Conservation (phyloP, 331 rosid genomes). For the Phaseolus coccineus region DNA sequence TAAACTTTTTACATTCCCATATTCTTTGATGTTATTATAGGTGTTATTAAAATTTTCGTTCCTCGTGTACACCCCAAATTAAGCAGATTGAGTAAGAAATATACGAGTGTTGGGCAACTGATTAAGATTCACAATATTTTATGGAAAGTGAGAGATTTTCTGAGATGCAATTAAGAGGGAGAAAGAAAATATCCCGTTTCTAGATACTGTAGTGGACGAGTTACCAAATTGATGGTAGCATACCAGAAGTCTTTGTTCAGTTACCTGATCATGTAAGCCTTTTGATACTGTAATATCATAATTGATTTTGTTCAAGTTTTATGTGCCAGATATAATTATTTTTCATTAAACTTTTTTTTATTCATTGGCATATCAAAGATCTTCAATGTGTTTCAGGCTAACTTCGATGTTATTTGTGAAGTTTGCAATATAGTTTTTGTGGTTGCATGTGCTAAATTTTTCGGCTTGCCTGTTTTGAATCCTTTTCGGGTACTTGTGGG, state of each 20-base stretch:
- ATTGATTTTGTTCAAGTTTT: constrained; percentile 26
- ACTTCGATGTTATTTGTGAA: not conserved
- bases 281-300: constrained; percentile 35
- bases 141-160: constrained; percentile 16
- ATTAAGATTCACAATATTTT: constrained; percentile 30
- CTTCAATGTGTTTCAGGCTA: not conserved
- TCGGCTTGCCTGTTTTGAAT: not conserved
- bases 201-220: not conserved
- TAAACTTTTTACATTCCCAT: constrained; percentile 40
- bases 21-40: constrained; percentile 38
- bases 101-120: constrained; percentile 32
- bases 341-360: not conserved
- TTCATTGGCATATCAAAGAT: constrained; percentile 18
- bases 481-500: constrained; percentile 3
- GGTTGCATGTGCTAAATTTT: not conserved
- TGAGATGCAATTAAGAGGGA: constrained; percentile 8
- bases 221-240: constrained; percentile 37
- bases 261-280: constrained; percentile 28
- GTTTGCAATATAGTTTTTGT: not conserved
- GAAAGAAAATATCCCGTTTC: not conserved
- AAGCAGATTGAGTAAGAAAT: constrained; percentile 33
- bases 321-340: not conserved
- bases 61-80: constrained; percentile 23
- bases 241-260: constrained; percentile 34
- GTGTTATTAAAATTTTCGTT: constrained; percentile 12